phyloP scores from a whole-genome alignment of 768 basidiomycete species.

The Leccinellum luteum region DNA sequence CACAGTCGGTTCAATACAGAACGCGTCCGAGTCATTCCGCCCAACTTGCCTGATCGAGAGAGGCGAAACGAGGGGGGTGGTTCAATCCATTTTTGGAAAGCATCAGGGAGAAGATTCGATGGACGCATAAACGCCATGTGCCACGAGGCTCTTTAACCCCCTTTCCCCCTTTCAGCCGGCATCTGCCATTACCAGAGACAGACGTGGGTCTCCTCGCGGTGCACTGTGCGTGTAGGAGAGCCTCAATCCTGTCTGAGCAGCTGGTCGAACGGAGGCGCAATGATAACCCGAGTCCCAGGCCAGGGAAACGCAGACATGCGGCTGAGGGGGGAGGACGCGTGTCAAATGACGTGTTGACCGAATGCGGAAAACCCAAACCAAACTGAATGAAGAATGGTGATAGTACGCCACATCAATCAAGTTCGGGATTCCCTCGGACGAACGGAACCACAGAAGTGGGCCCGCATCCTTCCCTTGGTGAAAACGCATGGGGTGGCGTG shows the following conservation, averaged over 20 bases:
- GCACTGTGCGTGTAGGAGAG: background rate
- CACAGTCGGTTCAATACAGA: background rate
- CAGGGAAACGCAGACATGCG: background rate
- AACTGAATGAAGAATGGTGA: conserved; percentile 1
- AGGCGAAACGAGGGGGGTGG: background rate
- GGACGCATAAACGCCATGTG: background rate
- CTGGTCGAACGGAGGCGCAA: background rate
- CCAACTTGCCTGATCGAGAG: background rate
- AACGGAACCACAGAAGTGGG: background rate
- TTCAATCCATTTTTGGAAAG: background rate
- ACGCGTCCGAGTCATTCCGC: background rate
- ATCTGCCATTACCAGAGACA: background rate
- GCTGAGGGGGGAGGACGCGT: background rate
- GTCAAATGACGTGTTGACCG: conserved; percentile 7
- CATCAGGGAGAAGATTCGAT: background rate
- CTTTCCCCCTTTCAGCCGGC: background rate
- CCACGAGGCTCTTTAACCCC: conserved; percentile 5
- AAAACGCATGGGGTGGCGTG: background rate
- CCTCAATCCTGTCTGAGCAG: background rate
- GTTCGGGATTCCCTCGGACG: conserved; percentile 15
- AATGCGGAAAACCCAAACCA: conserved; percentile 12
- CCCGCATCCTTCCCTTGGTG: background rate
- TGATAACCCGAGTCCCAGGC: background rate
- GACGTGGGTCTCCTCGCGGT: background rate
- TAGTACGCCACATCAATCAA: conserved; percentile 11